Evolutionary conservation across 169 alveolate genomes (phyloP), one percentile per base, ranked within the genome.

Genomic region (Theileria parva): DNA sequence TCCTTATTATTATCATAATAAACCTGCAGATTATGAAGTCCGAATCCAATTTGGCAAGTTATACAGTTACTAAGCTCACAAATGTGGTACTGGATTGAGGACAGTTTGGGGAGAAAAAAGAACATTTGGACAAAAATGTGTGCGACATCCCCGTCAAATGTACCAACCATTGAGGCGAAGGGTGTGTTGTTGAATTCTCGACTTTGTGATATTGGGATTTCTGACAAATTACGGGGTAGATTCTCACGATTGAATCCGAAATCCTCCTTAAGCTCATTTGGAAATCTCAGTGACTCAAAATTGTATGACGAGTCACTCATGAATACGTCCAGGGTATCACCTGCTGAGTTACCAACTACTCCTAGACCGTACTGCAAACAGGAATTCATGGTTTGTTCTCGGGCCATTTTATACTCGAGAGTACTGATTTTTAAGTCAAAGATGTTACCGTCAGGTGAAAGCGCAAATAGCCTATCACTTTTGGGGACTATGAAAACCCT

Each of bases 31-130:
- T 53, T 71, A 59, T 77, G 81, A 30, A 85, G 25, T 34, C 85
- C 91, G 32, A 78, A 85, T 6, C 87, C 91, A 19, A 85, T 37
- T 37, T 77, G 83, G 79, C 91, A 85, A 6, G 91, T 66, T 25
- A 85, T 34, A 67, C 91, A 85, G 69, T 85, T 68, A 25, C 53
- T 79, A 6, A 78, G 73, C 25, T 77, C 87, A 50, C 91, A 85
- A 50, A 70, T 9, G 74, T 85, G 91, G 63, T 72, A 71, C 69
- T 68, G 28, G 12, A 85, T 25, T 25, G 86, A 77, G 27, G 61
- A 39, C 65, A 85, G 68, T 74, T 59, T 74, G 13, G 73, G 74
- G 27, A 77, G 79, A 73, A 85, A 85, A 73, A 85, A 85, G 67
- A 85, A 85, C 34, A 85, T 64, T 23, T 85, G 91, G 32, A 78